Evolutionary conservation across 768 basidiomycete genomes (phyloP).

Genomic region (Podaxis sp.): DNA sequence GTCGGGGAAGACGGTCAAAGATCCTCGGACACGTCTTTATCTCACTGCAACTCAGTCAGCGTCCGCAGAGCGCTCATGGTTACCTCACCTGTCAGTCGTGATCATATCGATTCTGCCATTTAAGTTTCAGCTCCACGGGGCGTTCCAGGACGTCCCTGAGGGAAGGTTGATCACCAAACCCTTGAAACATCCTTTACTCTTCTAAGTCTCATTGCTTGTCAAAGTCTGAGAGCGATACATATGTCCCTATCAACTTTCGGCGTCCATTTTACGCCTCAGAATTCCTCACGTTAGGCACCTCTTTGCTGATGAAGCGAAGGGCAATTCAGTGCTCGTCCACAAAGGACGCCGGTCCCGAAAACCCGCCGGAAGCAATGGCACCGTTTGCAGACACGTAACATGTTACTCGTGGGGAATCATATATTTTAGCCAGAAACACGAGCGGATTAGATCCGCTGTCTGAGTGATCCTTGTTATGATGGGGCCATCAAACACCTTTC

Average conservation of each 20-base stretch:
- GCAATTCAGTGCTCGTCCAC: background rate
- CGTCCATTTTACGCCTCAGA: background rate
- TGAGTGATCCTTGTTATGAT: no score
- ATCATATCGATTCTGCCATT: background rate
- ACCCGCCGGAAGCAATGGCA: background rate
- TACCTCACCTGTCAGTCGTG: background rate
- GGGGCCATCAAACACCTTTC: no score
- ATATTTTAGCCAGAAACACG: no score
- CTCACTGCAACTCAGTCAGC: background rate
- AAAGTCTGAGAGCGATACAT: background rate
- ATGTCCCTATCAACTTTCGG: background rate
- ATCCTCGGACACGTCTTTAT: background rate
- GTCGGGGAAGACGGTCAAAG: background rate
- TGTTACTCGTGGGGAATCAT: no score
- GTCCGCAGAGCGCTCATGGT: background rate
- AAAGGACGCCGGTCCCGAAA: background rate
- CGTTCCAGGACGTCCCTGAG: no score
- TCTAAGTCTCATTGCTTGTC: background rate
- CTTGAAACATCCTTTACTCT: background rate
- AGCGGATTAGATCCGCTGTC: no score
- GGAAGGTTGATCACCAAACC: no score
- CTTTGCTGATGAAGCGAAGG: background rate
- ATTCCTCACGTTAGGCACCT: background rate
- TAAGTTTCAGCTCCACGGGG: background rate
- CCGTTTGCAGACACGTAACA: no score